Percentiles rank a stretch among this genome's conserved stretches.
These are phyloP conservation scores for Serendipita vermifera DNA, from an alignment of 768 basidiomycete genomes.

Conservation along the genomic window DNA sequence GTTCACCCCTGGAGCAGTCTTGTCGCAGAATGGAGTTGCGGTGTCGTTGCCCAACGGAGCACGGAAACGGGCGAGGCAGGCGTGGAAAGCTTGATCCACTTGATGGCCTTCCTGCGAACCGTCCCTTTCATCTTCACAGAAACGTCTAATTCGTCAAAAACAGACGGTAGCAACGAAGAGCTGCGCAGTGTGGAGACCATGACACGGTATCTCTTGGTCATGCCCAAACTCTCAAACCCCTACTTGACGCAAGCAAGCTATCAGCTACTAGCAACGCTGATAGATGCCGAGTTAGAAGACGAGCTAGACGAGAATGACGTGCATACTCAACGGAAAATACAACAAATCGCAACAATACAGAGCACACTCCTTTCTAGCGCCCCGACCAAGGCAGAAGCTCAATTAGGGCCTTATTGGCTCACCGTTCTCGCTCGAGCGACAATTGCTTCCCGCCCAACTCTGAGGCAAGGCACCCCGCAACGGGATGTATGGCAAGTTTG, in stretches of 20 bases:
- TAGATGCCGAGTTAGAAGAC: slow-evolving; percentile 41
- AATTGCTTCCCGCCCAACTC: slow-evolving; percentile 43
- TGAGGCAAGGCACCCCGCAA: slow-evolving; percentile 36
- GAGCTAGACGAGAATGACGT: background rate
- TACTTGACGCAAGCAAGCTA: slow-evolving; percentile 85
- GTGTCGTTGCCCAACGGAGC: slow-evolving; percentile 50
- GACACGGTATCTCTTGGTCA: slow-evolving; percentile 54
- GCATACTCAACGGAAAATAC: background rate
- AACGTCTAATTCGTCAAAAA: background rate
- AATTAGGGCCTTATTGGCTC: slow-evolving; percentile 66
- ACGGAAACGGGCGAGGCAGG: slow-evolving; percentile 38
- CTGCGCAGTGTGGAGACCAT: slow-evolving; percentile 33
- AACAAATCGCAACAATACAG: slow-evolving; percentile 33
- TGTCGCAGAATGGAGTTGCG: slow-evolving; percentile 70
- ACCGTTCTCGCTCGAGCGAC: slow-evolving; percentile 54
- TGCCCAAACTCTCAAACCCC: slow-evolving; percentile 77
- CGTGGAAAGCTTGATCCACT: slow-evolving; percentile 63
- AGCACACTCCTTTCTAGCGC: slow-evolving; percentile 54
- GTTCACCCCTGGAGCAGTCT: slow-evolving; percentile 77
- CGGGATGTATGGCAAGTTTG: slow-evolving; percentile 51
- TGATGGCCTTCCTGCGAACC: slow-evolving; percentile 45
- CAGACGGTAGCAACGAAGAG: background rate
- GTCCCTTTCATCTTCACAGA: slow-evolving; percentile 33
- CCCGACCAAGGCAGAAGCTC: slow-evolving; percentile 54
- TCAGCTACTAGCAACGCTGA: slow-evolving; percentile 70